phyloP scores from a whole-genome alignment of 495 filamentous ascomycete genomes.

The Penicillium maclennaniae region DNA sequence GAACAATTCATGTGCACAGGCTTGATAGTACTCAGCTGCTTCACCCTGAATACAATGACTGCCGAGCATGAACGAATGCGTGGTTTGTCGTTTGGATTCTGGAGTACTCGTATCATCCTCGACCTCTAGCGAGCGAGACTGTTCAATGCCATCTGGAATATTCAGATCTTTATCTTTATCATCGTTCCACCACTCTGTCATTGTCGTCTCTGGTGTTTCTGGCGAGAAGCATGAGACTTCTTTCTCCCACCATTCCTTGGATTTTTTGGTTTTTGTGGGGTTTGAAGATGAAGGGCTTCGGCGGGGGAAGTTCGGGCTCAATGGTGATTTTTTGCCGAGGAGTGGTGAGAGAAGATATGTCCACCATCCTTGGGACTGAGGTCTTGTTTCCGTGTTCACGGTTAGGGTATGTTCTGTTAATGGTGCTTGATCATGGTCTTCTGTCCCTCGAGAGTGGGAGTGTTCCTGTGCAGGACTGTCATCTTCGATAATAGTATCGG shows the following conservation, averaged over 20 bases:
- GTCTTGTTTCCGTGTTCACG: conserved; percentile 46
- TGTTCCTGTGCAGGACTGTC: conserved; percentile 32
- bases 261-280: conserved; percentile 20
- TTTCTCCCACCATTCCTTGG: conserved; percentile 37
- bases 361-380: conserved; percentile 81
- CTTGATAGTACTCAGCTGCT: conserved; percentile 53
- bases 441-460: conserved; percentile 1
- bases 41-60: conserved; percentile 33
- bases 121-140: conserved; percentile 10
- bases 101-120: background rate
- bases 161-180: conserved; percentile 5
- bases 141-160: conserved; percentile 4
- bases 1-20: conserved; percentile 49
- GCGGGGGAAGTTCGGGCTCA: conserved; percentile 27
- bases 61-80: conserved; percentile 26
- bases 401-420: conserved; percentile 26
- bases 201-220: conserved; percentile 30
- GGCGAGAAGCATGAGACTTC: conserved; percentile 17
- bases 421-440: conserved; percentile 14
- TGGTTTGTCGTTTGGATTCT: conserved; percentile 8
- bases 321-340: conserved; percentile 38
- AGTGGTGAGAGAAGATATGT: conserved; percentile 79
- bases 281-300: conserved; percentile 30
- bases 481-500: conserved; percentile 55
- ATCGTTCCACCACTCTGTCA: conserved; percentile 19